phyloP scores from a whole-genome alignment of 1,139 yeast species.

The Kurtzmaniella natalensis region DNA sequence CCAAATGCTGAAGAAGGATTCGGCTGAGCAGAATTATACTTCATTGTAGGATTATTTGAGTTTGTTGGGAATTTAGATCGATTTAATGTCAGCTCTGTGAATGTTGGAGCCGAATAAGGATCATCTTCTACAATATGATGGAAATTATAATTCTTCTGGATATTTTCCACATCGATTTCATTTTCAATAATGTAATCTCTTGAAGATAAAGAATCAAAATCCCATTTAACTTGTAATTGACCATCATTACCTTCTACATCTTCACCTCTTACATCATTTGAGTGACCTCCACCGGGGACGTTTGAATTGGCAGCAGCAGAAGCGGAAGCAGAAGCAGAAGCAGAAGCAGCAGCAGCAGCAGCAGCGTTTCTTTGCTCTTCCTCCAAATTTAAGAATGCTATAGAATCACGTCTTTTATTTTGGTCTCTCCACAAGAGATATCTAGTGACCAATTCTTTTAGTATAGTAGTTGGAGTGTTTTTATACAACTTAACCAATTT shows the following conservation, averaged over 20 bases:
- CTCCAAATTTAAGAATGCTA: constrained; percentile 31
- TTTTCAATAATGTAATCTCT: constrained; percentile 68
- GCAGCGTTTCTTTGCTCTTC: constrained; percentile 16
- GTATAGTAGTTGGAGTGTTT: constrained; percentile 51
- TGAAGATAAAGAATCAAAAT: constrained; percentile 73
- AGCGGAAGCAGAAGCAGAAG: too few species aligned
- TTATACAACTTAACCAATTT: constrained; percentile 65
- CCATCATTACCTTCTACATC: constrained; percentile 20
- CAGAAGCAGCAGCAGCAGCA: too few species aligned
- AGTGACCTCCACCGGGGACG: background rate
- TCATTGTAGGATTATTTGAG: constrained; percentile 8
- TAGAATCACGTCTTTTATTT: constrained; percentile 46
- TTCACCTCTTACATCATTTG: constrained; percentile 13
- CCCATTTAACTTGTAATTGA: constrained; percentile 76
- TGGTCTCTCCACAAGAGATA: constrained; percentile 79
- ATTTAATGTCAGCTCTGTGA: constrained; percentile 22
- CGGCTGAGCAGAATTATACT: background rate
- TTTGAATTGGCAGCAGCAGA: background rate
- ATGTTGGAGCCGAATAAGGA: constrained; percentile 27
- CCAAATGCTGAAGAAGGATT: background rate
- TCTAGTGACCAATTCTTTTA: constrained; percentile 76
- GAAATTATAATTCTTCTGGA: constrained; percentile 26
- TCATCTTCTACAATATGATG: constrained; percentile 22
- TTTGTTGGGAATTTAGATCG: constrained; percentile 10
- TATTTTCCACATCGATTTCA: constrained; percentile 50